Evolutionary conservation across 495 filamentous ascomycete species (phyloP).

Genomic region (Talaromyces ruber): DNA sequence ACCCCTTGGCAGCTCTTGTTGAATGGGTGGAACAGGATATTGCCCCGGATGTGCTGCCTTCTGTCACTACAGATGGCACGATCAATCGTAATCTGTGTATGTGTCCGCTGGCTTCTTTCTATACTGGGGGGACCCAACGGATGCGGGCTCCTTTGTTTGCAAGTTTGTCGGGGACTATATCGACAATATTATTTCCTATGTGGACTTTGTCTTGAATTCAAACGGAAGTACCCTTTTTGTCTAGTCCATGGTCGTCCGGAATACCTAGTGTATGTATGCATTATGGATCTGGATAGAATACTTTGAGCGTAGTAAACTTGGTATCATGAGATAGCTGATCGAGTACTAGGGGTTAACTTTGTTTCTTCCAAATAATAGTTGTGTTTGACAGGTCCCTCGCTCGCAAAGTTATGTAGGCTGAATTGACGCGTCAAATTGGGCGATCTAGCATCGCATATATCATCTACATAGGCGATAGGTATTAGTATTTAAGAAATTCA

Average conservation of each 20-base stretch:
- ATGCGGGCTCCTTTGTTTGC: slow-evolving; percentile 6
- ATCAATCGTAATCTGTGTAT: slow-evolving; percentile 4
- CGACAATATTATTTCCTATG: background rate
- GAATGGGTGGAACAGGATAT: slow-evolving; percentile 33
- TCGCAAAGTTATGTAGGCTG: too few species aligned
- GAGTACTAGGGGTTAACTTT: too few species aligned
- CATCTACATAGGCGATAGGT: background rate
- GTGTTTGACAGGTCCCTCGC: too few species aligned
- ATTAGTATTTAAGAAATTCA: background rate
- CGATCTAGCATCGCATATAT: background rate
- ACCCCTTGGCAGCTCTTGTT: slow-evolving; percentile 20
- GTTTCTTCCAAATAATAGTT: too few species aligned
- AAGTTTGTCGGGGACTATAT: background rate
- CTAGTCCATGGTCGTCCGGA: too few species aligned
- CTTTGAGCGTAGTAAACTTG: too few species aligned
- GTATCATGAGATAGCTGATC: too few species aligned
- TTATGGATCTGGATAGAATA: too few species aligned
- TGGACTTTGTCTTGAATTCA: background rate
- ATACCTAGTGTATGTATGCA: too few species aligned
- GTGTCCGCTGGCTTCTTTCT: slow-evolving; percentile 10
- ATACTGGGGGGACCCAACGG: slow-evolving; percentile 5
- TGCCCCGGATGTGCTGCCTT: slow-evolving; percentile 21
- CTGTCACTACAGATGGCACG: slow-evolving; percentile 7
- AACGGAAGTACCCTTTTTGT: background rate
- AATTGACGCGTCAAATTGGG: background rate